Evolutionary conservation across 306 rosid genomes (phyloP).

Genomic region (Astragalus membranaceus): DNA sequence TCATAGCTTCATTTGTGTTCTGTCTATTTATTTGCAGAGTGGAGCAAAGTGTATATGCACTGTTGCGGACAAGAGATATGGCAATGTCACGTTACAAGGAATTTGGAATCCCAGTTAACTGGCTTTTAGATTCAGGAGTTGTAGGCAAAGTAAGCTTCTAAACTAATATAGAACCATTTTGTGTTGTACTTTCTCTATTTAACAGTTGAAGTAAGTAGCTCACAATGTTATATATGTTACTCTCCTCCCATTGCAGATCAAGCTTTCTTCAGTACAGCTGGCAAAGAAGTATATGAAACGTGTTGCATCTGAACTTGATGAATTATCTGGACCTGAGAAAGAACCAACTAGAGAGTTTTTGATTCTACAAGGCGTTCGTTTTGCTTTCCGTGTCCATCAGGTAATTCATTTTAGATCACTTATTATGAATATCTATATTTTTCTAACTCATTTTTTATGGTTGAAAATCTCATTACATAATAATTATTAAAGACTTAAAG

Average conservation of each 20-base stretch:
- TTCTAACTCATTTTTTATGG: no score
- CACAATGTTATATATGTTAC: neutral
- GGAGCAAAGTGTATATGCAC: slow-evolving; percentile 88
- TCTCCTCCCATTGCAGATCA: slow-evolving; percentile 47
- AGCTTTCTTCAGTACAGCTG: slow-evolving; percentile 88
- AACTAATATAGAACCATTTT: neutral
- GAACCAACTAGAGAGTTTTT: slow-evolving; percentile 84
- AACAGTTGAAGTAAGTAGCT: neutral
- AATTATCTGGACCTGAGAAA: slow-evolving; percentile 66
- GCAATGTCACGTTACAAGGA: slow-evolving; percentile 88
- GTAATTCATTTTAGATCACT: slow-evolving; percentile 20
- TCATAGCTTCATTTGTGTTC: neutral
- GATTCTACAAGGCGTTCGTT: slow-evolving; percentile 84
- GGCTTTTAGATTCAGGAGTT: slow-evolving; percentile 88
- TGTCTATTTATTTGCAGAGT: slow-evolving; percentile 43
- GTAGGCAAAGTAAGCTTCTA: slow-evolving; percentile 81
- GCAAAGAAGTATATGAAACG: slow-evolving; percentile 91
- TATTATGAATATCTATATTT: no score
- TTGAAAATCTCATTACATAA: no score
- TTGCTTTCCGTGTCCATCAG: slow-evolving; percentile 96
- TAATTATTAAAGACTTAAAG: no score
- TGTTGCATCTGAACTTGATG: slow-evolving; percentile 80
- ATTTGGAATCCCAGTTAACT: slow-evolving; percentile 89
- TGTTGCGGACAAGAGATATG: slow-evolving; percentile 91
- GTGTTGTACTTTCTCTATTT: neutral